Evolutionary conservation across 73 alveolate species (phyloP).

Genomic region (Symbiodinium pilosum): DNA sequence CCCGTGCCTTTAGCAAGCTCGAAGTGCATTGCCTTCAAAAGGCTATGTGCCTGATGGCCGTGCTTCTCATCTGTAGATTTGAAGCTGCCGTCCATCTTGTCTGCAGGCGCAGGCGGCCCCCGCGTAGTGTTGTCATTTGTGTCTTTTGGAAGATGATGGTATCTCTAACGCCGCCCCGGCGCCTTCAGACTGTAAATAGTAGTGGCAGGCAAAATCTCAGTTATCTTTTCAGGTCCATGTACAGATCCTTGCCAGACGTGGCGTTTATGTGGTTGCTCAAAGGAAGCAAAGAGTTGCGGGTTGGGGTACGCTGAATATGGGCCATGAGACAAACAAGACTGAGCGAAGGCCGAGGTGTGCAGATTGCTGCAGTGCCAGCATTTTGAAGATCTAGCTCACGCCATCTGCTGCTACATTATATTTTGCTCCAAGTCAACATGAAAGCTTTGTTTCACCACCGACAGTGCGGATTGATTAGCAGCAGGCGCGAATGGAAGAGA

Average conservation of each 20-base stretch:
- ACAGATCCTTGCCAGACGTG: slow-evolving; percentile 26
- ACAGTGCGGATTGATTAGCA: neutral
- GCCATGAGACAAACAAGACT: too few species aligned
- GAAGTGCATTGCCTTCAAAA: neutral
- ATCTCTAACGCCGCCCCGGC: neutral
- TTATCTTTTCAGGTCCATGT: neutral
- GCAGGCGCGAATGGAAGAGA: neutral
- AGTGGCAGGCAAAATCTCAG: neutral
- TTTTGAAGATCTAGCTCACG: too few species aligned
- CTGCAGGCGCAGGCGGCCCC: slow-evolving; percentile 1
- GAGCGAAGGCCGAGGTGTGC: too few species aligned
- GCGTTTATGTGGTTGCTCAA: slow-evolving; percentile 89
- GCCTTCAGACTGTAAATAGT: slow-evolving; percentile 1
- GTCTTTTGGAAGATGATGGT: neutral
- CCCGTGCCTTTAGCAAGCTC: neutral
- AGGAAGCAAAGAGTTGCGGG: slow-evolving; percentile 55
- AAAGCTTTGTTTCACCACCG: neutral
- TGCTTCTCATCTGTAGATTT: neutral
- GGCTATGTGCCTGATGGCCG: neutral
- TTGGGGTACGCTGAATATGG: neutral
- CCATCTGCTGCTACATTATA: too few species aligned
- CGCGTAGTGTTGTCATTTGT: neutral
- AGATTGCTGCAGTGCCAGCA: too few species aligned
- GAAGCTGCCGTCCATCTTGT: slow-evolving; percentile 1
- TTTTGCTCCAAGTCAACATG: neutral